These are phyloP conservation scores for Vitis hybrid DNA, from an alignment of 177 flowering plant genomes.

Conservation along the genomic window DNA sequence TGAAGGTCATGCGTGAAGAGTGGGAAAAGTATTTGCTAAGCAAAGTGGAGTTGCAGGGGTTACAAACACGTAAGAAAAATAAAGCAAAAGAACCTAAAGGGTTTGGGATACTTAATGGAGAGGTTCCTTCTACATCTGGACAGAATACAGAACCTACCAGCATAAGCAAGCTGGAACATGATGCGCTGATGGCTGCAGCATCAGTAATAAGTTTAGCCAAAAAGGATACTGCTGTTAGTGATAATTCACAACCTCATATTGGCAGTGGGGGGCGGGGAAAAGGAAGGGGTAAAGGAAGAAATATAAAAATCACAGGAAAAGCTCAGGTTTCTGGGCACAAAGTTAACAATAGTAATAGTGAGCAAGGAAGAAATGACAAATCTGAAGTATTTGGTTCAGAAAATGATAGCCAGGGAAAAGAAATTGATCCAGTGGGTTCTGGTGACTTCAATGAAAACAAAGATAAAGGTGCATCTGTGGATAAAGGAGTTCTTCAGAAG, in stretches of 20 bases:
- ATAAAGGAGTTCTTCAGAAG: slow-evolving; percentile 32
- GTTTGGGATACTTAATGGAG: slow-evolving; percentile 87
- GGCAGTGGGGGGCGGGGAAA: slow-evolving; percentile 23
- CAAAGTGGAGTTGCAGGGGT: slow-evolving; percentile 68
- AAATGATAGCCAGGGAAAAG: slow-evolving; percentile 24
- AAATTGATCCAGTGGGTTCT: slow-evolving; percentile 10
- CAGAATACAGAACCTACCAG: slow-evolving; percentile 60
- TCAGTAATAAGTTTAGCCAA: slow-evolving; percentile 40
- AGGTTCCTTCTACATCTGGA: slow-evolving; percentile 45
- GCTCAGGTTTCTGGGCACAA: slow-evolving; percentile 10
- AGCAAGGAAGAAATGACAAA: slow-evolving; percentile 13
- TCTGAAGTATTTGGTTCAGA: slow-evolving; percentile 22
- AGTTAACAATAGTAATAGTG: slow-evolving; percentile 14
- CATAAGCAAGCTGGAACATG: slow-evolving; percentile 67
- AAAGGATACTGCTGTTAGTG: slow-evolving; percentile 31
- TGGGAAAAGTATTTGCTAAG: slow-evolving; percentile 89
- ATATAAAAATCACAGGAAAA: slow-evolving; percentile 24
- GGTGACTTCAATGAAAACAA: slow-evolving; percentile 21
- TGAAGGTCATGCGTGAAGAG: slow-evolving; percentile 81
- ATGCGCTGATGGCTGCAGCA: slow-evolving; percentile 85
- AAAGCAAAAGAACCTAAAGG: slow-evolving; percentile 81
- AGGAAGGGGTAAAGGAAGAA: slow-evolving; percentile 35
- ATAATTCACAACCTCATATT: slow-evolving; percentile 22
- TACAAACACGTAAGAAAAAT: slow-evolving; percentile 55
- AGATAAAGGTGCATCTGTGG: slow-evolving; percentile 9